Percentiles rank a stretch among this genome's conserved stretches.
Evolutionary conservation across 352 stramenopile genomes (phyloP).

Genomic region (Globisporangium radiosum): DNA sequence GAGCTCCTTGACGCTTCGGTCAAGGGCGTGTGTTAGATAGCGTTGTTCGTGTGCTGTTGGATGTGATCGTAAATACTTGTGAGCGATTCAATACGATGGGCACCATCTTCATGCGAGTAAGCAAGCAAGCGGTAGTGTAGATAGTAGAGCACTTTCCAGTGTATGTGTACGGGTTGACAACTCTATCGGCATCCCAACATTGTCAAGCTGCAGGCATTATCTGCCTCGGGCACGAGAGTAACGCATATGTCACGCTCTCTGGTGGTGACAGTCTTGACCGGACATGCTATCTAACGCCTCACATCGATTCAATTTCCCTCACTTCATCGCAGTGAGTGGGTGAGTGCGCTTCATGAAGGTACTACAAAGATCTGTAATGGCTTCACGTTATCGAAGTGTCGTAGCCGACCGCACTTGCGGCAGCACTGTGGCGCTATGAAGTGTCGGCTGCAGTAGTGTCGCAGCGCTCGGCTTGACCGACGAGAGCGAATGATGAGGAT

Average conservation of each 20-base stretch:
- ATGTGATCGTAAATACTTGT: too few species aligned
- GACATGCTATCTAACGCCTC: too few species aligned
- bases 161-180: too few species aligned
- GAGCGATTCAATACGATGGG: too few species aligned
- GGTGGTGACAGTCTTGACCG: too few species aligned
- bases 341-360: not conserved
- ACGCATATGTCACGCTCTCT: too few species aligned
- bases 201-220: too few species aligned
- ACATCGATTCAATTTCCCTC: not conserved
- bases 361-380: too few species aligned
- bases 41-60: too few species aligned
- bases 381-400: slow-evolving; percentile 2
- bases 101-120: not conserved
- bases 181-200: too few species aligned
- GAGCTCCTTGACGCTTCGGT: slow-evolving; percentile 32
- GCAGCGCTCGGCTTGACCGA: not conserved
- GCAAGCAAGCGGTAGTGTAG: not conserved
- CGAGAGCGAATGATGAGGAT: not conserved
- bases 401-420: slow-evolving; percentile 3
- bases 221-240: too few species aligned
- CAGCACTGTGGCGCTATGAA: not conserved
- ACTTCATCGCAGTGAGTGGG: not conserved
- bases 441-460: not conserved
- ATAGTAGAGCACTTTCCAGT: too few species aligned
- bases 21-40: slow-evolving; percentile 15